phyloP scores from a whole-genome alignment of 129 eudicot species.

The Logfia minima region DNA sequence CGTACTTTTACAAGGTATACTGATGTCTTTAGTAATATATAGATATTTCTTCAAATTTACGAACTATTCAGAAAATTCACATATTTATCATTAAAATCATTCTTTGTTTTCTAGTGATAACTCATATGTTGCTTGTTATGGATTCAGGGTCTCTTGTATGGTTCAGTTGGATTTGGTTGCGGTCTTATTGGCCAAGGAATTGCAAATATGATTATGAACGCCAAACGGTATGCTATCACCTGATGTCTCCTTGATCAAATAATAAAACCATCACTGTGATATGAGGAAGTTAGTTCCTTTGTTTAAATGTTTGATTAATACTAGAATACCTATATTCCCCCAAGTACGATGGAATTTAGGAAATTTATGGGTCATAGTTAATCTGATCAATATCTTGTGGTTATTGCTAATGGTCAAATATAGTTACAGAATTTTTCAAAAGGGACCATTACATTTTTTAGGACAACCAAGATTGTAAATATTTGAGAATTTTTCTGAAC shows the following conservation, averaged over 20 bases:
- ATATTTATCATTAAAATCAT: constrained; percentile 1
- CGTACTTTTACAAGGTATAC: constrained; percentile 90
- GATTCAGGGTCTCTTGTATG: constrained; percentile 82
- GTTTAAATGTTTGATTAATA: not conserved
- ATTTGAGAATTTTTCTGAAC: not conserved
- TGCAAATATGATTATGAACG: constrained; percentile 92
- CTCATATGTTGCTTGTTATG: constrained; percentile 20
- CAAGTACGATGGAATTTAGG: not conserved
- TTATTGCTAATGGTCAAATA: not conserved
- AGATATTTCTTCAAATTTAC: not conserved
- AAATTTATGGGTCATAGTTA: not conserved
- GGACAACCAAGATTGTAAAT: not conserved
- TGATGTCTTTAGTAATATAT: not conserved
- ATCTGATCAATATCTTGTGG: not conserved
- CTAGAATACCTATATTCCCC: constrained; percentile 2
- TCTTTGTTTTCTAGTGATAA: constrained; percentile 16
- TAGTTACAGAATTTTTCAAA: not conserved
- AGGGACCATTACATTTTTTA: not conserved
- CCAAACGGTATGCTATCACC: constrained; percentile 60
- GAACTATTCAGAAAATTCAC: not conserved
- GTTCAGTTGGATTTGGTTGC: constrained; percentile 92
- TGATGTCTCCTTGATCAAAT: not conserved
- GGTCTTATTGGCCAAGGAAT: constrained; percentile 97
- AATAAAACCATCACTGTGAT: constrained; percentile 11
- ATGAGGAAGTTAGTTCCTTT: not conserved